Evolutionary conservation across 2,329 filamentous ascomycete species (phyloP).

Genomic region (Microcyclospora pomicola): DNA sequence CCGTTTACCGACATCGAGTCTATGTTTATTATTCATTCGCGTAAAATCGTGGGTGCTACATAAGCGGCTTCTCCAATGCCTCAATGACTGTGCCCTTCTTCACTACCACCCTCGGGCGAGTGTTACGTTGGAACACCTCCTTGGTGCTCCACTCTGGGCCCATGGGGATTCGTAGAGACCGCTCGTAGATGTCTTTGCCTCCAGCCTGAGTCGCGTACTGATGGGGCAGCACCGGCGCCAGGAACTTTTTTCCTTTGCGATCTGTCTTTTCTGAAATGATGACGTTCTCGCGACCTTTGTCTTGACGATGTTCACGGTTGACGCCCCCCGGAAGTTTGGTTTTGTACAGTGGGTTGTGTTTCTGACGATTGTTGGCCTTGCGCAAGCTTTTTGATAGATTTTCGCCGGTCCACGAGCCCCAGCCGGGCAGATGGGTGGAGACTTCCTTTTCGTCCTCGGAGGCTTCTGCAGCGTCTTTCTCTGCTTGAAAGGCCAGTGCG

Average conservation of each 20-base stretch:
- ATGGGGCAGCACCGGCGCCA: conserved; percentile 72
- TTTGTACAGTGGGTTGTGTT: conserved; percentile 39
- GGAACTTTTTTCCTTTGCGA: conserved; percentile 83
- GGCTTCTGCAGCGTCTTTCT: conserved; percentile 58
- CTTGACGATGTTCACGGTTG: conserved; percentile 62
- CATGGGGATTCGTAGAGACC: conserved; percentile 70
- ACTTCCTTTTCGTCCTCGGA: conserved; percentile 74
- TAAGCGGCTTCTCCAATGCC: conserved; percentile 67
- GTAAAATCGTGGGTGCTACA: conserved; percentile 21
- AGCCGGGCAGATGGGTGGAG: conserved; percentile 79
- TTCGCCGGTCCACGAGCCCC: conserved; percentile 83
- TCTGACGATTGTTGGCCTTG: conserved; percentile 41
- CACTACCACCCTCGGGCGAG: conserved; percentile 76
- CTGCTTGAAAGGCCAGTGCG: conserved; percentile 61
- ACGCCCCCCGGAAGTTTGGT: conserved; percentile 54
- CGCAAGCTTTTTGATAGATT: conserved; percentile 60
- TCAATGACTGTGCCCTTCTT: conserved; percentile 74
- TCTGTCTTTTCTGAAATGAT: conserved; percentile 86
- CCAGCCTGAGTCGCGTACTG: conserved; percentile 56
- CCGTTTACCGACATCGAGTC: no score
- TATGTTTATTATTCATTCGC: not conserved
- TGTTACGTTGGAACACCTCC: conserved; percentile 77
- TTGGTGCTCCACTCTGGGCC: conserved; percentile 97
- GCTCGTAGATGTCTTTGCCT: conserved; percentile 67
- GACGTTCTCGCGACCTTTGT: conserved; percentile 54